Evolutionary conservation across 148 eudicot genomes (phyloP), one percentile per base, ranked within the genome.

Genomic region (Vaccinium vitisidaea): DNA sequence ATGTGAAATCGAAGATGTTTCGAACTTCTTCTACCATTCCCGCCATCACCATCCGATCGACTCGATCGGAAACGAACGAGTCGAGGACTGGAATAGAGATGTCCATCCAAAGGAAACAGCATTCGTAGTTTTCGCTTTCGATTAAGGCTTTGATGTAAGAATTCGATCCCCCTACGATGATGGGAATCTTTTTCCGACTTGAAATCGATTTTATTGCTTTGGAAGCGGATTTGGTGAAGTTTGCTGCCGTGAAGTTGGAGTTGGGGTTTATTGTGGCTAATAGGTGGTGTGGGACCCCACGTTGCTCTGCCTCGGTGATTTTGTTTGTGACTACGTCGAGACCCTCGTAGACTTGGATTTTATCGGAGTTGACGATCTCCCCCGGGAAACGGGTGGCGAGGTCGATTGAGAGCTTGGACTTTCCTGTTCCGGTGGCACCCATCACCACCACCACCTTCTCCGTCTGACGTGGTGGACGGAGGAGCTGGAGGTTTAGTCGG

Each of bases 361-460:
- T 96, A 67, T 96, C 99, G 2, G 94, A 92, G 77, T 96, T 96
- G 49, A 96, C 87, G 14, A 96, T 89, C 87, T 96, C 99, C 9
- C 92, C 92, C 0, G 80, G 74, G 71, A 91, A 94, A 9, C 86
- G 89, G 8, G 89, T 88, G 48, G 98, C 97, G 0, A 96, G 85
- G 86, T 94, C 98, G 48, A 96, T 89, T 0, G 99, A 92, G 70
- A 96, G 94, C 7, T 91, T 88, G 1, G 99, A 93, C 53, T 96
- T 96, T 0, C 99, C 99, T 0, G 99, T 92, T 2, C 99, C 99
- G 1, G 99, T 96, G 15, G 94, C 94, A 25, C 99, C 99, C 90
- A 96, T 83, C 5, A 96, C 92, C 48, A 96, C 90, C 54, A 96
- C 92, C 5, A 94, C 94, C 82, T 93, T 96, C 19, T 94, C 97